Conservation (phyloP, 495 filamentous ascomycete species). For the Aspergillus avenaceus region DNA sequence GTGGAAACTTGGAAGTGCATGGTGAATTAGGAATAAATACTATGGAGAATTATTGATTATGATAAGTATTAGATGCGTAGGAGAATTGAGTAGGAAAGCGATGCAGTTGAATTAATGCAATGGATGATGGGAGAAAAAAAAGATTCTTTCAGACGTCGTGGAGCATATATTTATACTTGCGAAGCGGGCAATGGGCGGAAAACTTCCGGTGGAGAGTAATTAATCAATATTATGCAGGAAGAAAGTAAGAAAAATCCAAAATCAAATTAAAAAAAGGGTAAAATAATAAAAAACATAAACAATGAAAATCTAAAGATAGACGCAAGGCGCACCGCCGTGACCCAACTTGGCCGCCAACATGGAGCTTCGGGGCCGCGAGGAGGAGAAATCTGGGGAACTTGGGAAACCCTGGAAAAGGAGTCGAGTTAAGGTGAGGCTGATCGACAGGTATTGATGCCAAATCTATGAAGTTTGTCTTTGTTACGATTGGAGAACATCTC, state of each 20-base stretch:
- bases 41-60: neutral
- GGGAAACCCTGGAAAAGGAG: neutral
- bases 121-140: neutral
- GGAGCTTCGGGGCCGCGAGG: neutral
- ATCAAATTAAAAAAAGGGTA: neutral
- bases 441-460: too few relatives aligned
- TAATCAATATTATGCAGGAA: too few relatives aligned
- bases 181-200: too few relatives aligned
- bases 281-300: neutral
- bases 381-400: neutral
- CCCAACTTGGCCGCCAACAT: neutral
- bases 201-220: too few relatives aligned
- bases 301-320: neutral
- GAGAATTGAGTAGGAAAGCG: neutral
- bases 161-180: too few relatives aligned
- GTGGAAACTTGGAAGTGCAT: neutral
- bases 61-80: too few relatives aligned
- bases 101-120: too few relatives aligned
- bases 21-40: neutral
- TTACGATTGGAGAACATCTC: neutral
- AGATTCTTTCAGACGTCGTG: too few relatives aligned
- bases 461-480: too few relatives aligned
- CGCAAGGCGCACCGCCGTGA: neutral
- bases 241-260: too few relatives aligned
- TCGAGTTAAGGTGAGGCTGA: neutral